Base-by-base conservation (phyloP, 108 stramenopile species). In the Skeletonema potamos region DNA sequence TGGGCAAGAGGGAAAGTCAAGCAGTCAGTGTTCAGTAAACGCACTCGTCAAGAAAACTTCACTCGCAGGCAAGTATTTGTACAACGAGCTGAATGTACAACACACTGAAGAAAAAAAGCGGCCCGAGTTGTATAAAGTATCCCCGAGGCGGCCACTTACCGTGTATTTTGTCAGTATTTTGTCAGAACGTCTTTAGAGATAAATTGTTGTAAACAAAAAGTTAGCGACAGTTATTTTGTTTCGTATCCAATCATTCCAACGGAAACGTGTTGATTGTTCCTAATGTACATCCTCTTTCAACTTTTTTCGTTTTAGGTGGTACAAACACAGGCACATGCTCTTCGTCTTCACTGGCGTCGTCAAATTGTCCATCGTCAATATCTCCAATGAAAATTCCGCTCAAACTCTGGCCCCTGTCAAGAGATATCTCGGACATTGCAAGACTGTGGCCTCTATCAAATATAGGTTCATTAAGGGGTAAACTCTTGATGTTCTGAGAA, bases 371-470 rank as follows among this genome's bases (percentile, higher is more conserved):
- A 51, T 51, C 48, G 48, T 24, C 9, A 1, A 4, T 7, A 6
- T 3, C 22, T 2, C 48, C 48, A 6, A 51, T 24, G 22, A 51
- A 51, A 51, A 9, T 51, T 51, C 48, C 48, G 22, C 7, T 1
- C 48, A 51, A 7, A 51, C 48, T 51, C 17, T 51, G 48, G 7
- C 48, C 48, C 48, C 48, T 20, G n/a, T 51, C 48, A 24, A 51
- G 48, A 51, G 48, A 51, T 51, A 51, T 51, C 48, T 51, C 48
- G 9, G 48, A 51, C 48, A 51, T 51, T 24, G 48, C 48, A 22
- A 51, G 48, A 51, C 48, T 51, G 22, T 51, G 48, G 4, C 48
- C 48, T 51, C 48, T 51, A 51, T 51, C 48, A 9, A 51, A n/a
- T 20, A 6, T n/a, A 22, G 48, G 2, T 24, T 51, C 48, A 6